Base-by-base conservation (phyloP, 805 yeast genomes). In the Saturnispora sekii region DNA sequence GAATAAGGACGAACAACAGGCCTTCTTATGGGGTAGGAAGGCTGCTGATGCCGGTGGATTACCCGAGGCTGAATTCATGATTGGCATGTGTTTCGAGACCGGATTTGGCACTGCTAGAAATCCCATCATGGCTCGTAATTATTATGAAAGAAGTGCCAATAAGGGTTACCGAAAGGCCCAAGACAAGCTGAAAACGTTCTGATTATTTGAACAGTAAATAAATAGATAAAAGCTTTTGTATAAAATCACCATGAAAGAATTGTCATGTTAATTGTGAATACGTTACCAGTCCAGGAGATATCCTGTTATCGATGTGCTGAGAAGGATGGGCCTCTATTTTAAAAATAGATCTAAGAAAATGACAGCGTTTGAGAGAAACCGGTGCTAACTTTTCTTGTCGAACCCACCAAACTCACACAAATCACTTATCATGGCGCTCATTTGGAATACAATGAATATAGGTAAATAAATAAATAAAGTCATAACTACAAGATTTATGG, bases 11-110 rank as follows among this genome's bases (percentile, higher is more conserved):
- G 81, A 76, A 51, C 69, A 67, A 38, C 81, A 81, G 64, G 86
- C 88, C 1, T 79, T 74, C 51, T 59, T 73, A 14, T 83, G 86
- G 79, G 83, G 86, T 4, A 55, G 67, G 7, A 71, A 72, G 46
- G 81, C 83, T 66, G 74, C 84, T 0, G 76, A 75, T 45, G 72
- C 70, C 21, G 81, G 80, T 18, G 59, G 52, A 31, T 66, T 77
- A 44, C 66, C 74, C 1, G 74, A 78, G 49, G 86, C 84, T 2
- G 79, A 80, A 53, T 83, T 76, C 56, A 83, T 85, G 35, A 57
- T 84, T 34, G 90, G 85, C 0, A 73, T 76, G 53, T 83, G 77
- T 55, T 72, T 70, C 54, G 86, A 80, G 53, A 76, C 72, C 39
- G 89, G 89, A 2, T 69, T 81, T 32, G 83, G 80, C 5, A 73